Evolutionary conservation across 164 flowering plant genomes (phyloP).

Genomic region (Piper betle): DNA sequence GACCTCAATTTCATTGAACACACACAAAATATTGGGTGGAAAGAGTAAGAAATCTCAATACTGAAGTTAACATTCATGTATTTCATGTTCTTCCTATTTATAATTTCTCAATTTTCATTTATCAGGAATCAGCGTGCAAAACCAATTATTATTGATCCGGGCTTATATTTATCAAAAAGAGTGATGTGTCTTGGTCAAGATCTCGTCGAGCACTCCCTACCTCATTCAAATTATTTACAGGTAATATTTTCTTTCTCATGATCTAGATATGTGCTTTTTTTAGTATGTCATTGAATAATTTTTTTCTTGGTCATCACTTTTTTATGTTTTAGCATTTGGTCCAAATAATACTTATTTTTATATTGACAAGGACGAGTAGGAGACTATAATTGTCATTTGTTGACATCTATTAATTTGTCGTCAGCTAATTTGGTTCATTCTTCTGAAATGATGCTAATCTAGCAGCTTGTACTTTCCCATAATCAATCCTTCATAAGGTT

Average conservation of each 20-base stretch:
- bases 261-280: no score
- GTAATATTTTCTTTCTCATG: conserved; percentile 18
- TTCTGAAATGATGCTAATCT: neutral
- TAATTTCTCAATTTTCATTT: neutral
- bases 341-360: no score
- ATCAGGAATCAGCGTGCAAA: conserved; percentile 80
- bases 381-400: no score
- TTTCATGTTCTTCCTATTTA: neutral
- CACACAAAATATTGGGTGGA: conserved; percentile 64
- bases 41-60: conserved; percentile 48
- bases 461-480: neutral
- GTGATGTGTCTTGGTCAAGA: conserved; percentile 51
- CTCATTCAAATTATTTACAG: conserved; percentile 77
- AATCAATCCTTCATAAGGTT: neutral
- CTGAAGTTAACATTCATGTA: neutral
- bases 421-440: no score
- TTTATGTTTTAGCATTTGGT: no score
- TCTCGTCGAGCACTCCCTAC: conserved; percentile 80
- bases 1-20: conserved; percentile 88
- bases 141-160: conserved; percentile 88
- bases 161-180: conserved; percentile 80
- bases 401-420: no score
- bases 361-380: no score
- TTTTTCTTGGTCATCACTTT: no score
- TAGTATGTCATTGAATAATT: no score